A percentile compares a stretch with the other conserved stretches of the same genome.
Conservation (phyloP, 1,284 basidiomycete species). For the Heterobasidion parviporum region DNA sequence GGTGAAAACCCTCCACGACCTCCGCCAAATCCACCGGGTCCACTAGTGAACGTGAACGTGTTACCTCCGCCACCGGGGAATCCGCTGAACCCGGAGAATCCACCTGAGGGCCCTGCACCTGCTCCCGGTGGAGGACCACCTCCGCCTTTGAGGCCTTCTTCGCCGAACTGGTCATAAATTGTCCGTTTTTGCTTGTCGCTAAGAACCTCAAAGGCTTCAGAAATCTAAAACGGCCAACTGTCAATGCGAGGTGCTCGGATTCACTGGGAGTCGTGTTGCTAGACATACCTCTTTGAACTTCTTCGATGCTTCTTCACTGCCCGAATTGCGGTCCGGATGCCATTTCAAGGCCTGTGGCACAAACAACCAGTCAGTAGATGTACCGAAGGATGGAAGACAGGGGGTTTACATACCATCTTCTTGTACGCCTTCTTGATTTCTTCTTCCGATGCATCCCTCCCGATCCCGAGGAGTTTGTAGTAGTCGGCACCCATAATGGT, state of each 20-base stretch:
- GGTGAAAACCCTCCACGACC: slow-evolving; percentile 55
- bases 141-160: slow-evolving; percentile 86
- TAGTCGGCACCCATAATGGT: slow-evolving; percentile 68
- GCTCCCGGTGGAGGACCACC: slow-evolving; percentile 33
- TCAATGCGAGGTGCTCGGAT: not conserved
- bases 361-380: slow-evolving; percentile 1
- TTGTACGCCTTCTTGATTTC: slow-evolving; percentile 52
- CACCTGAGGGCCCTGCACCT: slow-evolving; percentile 23
- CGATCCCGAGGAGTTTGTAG: slow-evolving; percentile 74
- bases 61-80: slow-evolving; percentile 42
- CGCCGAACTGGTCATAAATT: slow-evolving; percentile 93
- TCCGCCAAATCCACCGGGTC: slow-evolving; percentile 31
- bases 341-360: slow-evolving; percentile 45
- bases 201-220: slow-evolving; percentile 96
- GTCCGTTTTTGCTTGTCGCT: slow-evolving; percentile 90
- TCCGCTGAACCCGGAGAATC: slow-evolving; percentile 30
- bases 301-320: slow-evolving; percentile 75
- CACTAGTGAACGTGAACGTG: slow-evolving; percentile 56
- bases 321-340: slow-evolving; percentile 74
- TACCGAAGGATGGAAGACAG: not conserved
- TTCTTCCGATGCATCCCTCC: slow-evolving; percentile 63
- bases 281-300: slow-evolving; percentile 85
- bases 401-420: slow-evolving; percentile 28
- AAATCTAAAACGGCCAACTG: slow-evolving; percentile 43
- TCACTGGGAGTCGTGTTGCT: not conserved